phyloP scores from a whole-genome alignment of 805 yeast species.

The Novakomyces olei region DNA sequence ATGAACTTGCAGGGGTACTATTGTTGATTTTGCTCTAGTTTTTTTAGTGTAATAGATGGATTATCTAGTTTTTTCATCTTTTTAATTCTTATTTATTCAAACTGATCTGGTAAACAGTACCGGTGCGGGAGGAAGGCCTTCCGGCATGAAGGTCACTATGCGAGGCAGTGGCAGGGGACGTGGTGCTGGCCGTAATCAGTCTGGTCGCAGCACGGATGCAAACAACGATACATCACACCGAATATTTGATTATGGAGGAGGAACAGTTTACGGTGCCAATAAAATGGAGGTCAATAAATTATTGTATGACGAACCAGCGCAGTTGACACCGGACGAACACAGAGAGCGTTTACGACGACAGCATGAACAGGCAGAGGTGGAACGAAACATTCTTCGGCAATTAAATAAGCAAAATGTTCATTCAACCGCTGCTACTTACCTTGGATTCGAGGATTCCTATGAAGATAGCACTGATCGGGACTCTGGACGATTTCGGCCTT shows the following conservation, averaged over 20 bases:
- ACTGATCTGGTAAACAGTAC: neutral
- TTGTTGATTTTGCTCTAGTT: too few relatives aligned
- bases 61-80: too few relatives aligned
- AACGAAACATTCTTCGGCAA: neutral
- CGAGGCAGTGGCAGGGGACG: neutral
- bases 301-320: slow-evolving; percentile 1
- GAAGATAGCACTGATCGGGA: neutral
- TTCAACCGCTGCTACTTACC: neutral
- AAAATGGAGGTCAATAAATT: neutral
- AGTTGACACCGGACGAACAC: neutral
- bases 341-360: slow-evolving; percentile 1
- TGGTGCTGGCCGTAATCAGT: neutral
- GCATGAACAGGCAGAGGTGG: slow-evolving; percentile 1
- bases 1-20: too few relatives aligned
- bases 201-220: neutral
- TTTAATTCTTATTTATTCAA: too few relatives aligned
- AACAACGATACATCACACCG: slow-evolving; percentile 1
- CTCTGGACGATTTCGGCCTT: neutral
- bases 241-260: slow-evolving; percentile 1
- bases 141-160: neutral
- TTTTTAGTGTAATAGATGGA: too few relatives aligned
- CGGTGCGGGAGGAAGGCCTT: neutral
- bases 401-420: neutral
- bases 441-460: neutral
- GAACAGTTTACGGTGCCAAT: neutral